Evolutionary conservation across 805 yeast species (phyloP), one percentile per base, ranked within the genome.

Genomic region (Huiozyma sinensis): DNA sequence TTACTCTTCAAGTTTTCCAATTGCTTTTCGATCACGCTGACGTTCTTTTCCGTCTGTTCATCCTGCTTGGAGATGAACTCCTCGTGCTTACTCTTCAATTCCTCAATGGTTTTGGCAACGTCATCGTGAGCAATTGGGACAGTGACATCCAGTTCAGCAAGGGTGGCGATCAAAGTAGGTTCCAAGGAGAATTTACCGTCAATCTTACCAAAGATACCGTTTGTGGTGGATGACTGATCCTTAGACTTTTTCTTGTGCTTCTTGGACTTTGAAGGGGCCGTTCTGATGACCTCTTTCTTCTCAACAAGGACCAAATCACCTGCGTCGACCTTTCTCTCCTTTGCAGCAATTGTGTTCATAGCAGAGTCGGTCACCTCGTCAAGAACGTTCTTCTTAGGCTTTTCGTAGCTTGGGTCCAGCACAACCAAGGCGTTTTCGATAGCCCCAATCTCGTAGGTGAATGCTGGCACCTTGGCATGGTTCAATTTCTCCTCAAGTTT

Each of bases 401-500:
- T 77, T 57, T 78, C 85, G 65, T 76, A 79, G 39, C 81, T 60
- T 53, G 94, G 92, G 60, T 88, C 95, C 54, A 92, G 85, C 65
- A 76, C 76, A 33, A 68, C 58, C 61, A 89, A 72, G 60, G 88
- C 72, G 44, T 74, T 69, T 64, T 88, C 85, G 57, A 92, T 83
- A 50, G 81, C 70, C 52, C 73, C 72, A 56, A 90, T 81, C 67
- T 92, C 95, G 38, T 68, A 68, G 47, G 81, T 77, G 67, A 83
- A 89, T 28, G 97, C 97, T 29, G 97, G 95, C 28, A 83, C 77
- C 40, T 62, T 60, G 39, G 88, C 88, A 50, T 78, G 83, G 42
- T 78, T 74, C 69, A 84, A 76, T 57, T 77, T 77, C 58, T 76
- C 71, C 54, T 85, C 86, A 45, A 81, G 83, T 55, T 72, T 78